These are phyloP conservation scores for Suillus plorans DNA, from an alignment of 768 basidiomycete species.

Conservation along the genomic window DNA sequence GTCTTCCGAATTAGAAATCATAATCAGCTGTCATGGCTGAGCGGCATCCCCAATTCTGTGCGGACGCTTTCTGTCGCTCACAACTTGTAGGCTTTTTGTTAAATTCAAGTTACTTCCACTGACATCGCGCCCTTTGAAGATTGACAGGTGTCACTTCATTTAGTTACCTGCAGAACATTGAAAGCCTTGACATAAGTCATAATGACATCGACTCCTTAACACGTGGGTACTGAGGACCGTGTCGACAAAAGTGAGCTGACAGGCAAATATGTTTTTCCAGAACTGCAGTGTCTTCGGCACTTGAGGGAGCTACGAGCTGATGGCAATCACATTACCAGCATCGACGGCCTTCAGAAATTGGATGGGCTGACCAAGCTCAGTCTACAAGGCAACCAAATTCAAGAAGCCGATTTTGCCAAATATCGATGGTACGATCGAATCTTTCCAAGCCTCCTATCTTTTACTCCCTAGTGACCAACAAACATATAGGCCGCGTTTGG, in stretches of 20 bases:
- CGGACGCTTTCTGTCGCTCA: slow-evolving; percentile 77
- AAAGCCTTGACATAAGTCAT: slow-evolving; percentile 85
- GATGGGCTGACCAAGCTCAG: slow-evolving; percentile 84
- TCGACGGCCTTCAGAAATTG: slow-evolving; percentile 78
- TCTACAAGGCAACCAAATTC: slow-evolving; percentile 71
- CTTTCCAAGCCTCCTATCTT: slow-evolving; percentile 10
- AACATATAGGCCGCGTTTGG: slow-evolving; percentile 53
- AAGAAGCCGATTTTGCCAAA: slow-evolving; percentile 54
- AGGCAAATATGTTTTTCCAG: slow-evolving; percentile 38
- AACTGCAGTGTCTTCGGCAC: slow-evolving; percentile 80
- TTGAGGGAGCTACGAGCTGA: slow-evolving; percentile 91
- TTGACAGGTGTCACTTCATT: slow-evolving; percentile 88
- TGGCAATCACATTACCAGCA: slow-evolving; percentile 70
- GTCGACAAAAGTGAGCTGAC: not conserved
- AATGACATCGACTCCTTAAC: slow-evolving; percentile 87
- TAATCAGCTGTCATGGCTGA: slow-evolving; percentile 78
- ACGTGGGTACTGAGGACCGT: slow-evolving; percentile 53
- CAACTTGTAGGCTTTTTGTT: slow-evolving; percentile 52
- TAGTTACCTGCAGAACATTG: slow-evolving; percentile 80
- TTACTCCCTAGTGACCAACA: slow-evolving; percentile 13
- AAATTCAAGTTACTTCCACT: slow-evolving; percentile 13
- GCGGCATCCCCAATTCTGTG: slow-evolving; percentile 69
- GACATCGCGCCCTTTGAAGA: slow-evolving; percentile 39
- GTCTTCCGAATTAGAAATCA: slow-evolving; percentile 49
- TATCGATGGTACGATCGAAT: slow-evolving; percentile 59